Evolutionary conservation across 306 rosid genomes (phyloP), one percentile per base, ranked within the genome.

Genomic region (Medicago arabica): DNA sequence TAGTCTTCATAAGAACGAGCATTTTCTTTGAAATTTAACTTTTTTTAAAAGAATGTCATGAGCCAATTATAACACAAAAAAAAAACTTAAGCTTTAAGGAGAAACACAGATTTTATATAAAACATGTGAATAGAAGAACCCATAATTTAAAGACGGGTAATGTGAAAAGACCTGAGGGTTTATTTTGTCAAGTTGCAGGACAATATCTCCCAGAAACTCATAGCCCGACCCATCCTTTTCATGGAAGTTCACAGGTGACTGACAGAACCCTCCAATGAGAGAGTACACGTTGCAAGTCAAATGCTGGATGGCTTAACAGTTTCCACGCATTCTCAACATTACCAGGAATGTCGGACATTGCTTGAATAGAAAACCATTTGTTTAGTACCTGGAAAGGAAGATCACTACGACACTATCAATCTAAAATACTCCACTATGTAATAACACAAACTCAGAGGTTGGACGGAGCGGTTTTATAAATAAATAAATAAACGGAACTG

Each of bases 301-400:
- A 95, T 69, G 86, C 98, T 18, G 96, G 91, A 85, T 95, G 99
- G 85, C 36, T 81, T 41, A 95, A 41, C 75, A 95, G 96, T 57
- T 82, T 81, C 83, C 77, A 84, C 72, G 92, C 96, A 79, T 92
- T 89, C 91, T 84, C 96, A 39, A 95, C 89, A 68, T 95, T 92
- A 46, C 96, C 92, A 38, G 98, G 85, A 83, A 84, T 59, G 76
- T 95, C 91, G 28, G 99, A 95, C 79, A 81, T 72, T 23, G 99
- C 97, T 95, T 95, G 99, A 82, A 95, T 96, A 50, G 96, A 86
- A 92, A 92, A 86, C 99, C 98, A 95, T 83, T 92, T 95, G 72
- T 90, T 92, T 83, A 95, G 96, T 79, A 92, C 99, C 99, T 95
- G 82, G 34, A 76, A 50, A 80, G 43, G 66, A 60, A 67, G 68